A percentile compares a stretch with the other conserved stretches of the same genome.
These are phyloP conservation scores for Botrytis paeoniae DNA, from an alignment of 2,329 filamentous ascomycete species.

Conservation along the genomic window DNA sequence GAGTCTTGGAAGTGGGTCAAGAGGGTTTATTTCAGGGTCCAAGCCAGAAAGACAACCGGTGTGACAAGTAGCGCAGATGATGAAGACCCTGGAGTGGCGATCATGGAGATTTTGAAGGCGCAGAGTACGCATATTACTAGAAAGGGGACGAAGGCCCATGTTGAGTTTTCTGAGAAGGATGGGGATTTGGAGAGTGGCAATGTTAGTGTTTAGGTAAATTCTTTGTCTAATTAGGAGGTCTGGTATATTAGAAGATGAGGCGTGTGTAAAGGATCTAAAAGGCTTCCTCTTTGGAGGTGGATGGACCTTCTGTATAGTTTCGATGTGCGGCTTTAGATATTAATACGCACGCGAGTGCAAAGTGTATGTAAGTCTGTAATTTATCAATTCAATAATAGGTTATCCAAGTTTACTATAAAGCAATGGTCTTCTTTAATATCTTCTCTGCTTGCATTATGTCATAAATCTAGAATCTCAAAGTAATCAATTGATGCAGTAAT, in stretches of 20 bases:
- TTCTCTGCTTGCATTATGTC: background rate
- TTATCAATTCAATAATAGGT: background rate
- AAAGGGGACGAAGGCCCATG: background rate
- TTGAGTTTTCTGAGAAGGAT: background rate
- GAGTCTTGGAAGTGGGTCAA: slow-evolving; percentile 69
- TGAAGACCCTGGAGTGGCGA: background rate
- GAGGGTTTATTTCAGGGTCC: slow-evolving; percentile 38
- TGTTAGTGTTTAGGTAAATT: background rate
- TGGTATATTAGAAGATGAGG: background rate
- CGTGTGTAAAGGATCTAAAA: background rate
- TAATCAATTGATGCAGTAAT: background rate
- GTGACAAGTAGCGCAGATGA: too few relatives aligned
- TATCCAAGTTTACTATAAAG: background rate
- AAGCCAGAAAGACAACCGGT: background rate
- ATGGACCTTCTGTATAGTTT: background rate
- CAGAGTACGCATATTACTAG: background rate
- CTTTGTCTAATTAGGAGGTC: background rate
- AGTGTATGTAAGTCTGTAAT: background rate
- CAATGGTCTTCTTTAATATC: background rate
- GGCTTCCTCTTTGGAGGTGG: background rate
- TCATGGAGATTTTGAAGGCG: background rate
- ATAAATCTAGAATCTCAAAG: background rate
- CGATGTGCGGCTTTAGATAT: background rate
- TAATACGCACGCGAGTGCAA: background rate
- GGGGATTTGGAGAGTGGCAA: slow-evolving; percentile 4